Conservation (phyloP, 106 monocot species). For the Chionographis japonica region DNA sequence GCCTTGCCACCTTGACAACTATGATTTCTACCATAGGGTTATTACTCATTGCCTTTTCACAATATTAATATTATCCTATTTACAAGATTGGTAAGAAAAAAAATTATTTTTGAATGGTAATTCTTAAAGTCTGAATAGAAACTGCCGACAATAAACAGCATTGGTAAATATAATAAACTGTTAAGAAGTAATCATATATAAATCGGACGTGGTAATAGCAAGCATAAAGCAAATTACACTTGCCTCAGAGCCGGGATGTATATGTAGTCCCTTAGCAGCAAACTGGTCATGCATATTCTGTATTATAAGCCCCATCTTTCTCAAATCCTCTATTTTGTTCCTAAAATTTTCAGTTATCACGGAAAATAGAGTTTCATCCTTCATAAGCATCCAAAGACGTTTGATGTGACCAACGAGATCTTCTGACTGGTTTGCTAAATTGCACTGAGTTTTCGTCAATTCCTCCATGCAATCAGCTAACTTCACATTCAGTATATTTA, state of each 20-base stretch:
- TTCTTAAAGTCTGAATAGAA: too few relatives aligned
- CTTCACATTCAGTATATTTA: constrained; percentile 49
- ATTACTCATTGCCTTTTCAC: too few relatives aligned
- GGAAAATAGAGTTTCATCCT: constrained; percentile 38
- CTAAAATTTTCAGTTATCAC: constrained; percentile 53
- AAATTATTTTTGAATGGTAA: too few relatives aligned
- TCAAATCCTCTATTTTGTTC: constrained; percentile 41
- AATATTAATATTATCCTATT: too few relatives aligned
- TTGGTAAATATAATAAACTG: too few relatives aligned
- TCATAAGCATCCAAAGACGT: constrained; percentile 46
- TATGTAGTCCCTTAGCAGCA: constrained; percentile 22
- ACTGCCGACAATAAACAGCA: too few relatives aligned
- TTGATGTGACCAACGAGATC: constrained; percentile 45
- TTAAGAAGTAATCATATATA: too few relatives aligned
- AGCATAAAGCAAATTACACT: neutral
- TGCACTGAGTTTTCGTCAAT: constrained; percentile 34
- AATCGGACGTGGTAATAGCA: neutral
- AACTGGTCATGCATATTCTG: constrained; percentile 59
- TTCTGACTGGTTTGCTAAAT: constrained; percentile 40
- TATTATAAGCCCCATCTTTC: constrained; percentile 48
- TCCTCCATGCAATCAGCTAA: constrained; percentile 63
- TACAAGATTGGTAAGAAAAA: too few relatives aligned
- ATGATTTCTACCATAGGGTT: too few relatives aligned
- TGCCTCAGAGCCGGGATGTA: constrained; percentile 51
- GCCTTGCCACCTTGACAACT: too few relatives aligned